Percentiles rank a stretch among this genome's conserved stretches.
Evolutionary conservation across 1,284 basidiomycete genomes (phyloP).

Genomic region (Stereum hirsutum): DNA sequence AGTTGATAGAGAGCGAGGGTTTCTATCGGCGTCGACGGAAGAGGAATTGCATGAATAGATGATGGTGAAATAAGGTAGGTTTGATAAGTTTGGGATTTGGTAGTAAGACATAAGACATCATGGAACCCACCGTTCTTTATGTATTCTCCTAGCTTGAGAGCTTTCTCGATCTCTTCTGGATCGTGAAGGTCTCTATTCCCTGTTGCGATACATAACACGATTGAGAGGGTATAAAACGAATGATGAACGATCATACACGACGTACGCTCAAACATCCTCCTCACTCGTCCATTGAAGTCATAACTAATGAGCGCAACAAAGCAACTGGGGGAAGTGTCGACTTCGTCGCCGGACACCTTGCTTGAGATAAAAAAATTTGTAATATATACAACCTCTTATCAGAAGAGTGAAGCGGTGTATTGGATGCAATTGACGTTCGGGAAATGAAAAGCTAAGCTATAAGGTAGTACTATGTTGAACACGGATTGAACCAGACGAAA

Average conservation of each 20-base stretch:
- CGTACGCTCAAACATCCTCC: conserved; percentile 65
- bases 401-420: no score
- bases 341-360: no score
- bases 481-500: no score
- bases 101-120: neutral
- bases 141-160: conserved; percentile 74
- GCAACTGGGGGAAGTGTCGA: no score
- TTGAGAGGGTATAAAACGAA: neutral
- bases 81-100: neutral
- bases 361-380: no score
- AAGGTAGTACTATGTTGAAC: no score
- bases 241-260: conserved; percentile 2
- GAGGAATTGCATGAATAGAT: neutral
- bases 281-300: conserved; percentile 62
- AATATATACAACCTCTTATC: no score
- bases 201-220: conserved; percentile 19
- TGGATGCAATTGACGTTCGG: no score
- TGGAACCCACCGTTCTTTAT: conserved; percentile 75
- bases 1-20: conserved; percentile 80
- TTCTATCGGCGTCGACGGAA: conserved; percentile 35
- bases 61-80: conserved; percentile 1
- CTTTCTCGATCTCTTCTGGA: conserved; percentile 68
- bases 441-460: no score
- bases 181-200: conserved; percentile 69
- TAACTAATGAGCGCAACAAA: no score